Evolutionary conservation across 2,329 filamentous ascomycete species (phyloP).

Genomic region (Trichophyton schoenleinii): DNA sequence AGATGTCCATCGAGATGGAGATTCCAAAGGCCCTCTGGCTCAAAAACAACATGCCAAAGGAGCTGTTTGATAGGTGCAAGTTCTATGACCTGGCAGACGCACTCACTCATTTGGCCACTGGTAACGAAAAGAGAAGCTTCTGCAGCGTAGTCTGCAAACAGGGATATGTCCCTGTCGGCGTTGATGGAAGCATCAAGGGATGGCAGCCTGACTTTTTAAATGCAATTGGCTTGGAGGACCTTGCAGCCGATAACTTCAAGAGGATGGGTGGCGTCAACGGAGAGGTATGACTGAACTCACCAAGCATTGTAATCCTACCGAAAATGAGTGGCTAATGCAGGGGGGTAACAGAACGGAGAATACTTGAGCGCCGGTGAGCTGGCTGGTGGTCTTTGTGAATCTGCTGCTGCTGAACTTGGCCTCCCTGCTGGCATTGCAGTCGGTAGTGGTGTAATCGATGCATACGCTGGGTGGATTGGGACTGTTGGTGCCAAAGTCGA

Average conservation of each 20-base stretch:
- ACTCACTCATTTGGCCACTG: conserved; percentile 85
- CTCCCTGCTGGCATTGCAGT: conserved; percentile 79
- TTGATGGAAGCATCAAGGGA: conserved; percentile 92
- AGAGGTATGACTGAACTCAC: conserved; percentile 58
- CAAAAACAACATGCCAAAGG: conserved; percentile 93
- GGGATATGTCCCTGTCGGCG: conserved; percentile 89
- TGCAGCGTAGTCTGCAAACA: conserved; percentile 97
- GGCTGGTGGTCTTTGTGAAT: conserved; percentile 71
- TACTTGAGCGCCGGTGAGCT: conserved; percentile 88
- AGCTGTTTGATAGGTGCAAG: conserved; percentile 83
- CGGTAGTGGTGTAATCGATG: conserved; percentile 93
- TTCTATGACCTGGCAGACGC: conserved; percentile 94
- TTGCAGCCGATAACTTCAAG: conserved; percentile 77
- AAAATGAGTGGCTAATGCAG: conserved; percentile 2
- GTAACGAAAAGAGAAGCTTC: conserved; percentile 81
- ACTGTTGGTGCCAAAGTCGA: conserved; percentile 95
- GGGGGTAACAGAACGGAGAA: conserved; percentile 59
- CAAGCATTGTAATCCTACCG: not conserved
- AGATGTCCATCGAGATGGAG: conserved; percentile 99
- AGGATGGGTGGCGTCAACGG: conserved; percentile 88
- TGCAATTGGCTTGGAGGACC: conserved; percentile 72
- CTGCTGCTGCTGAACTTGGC: conserved; percentile 70
- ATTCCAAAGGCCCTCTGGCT: conserved; percentile 97
- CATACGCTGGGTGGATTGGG: conserved; percentile 96
- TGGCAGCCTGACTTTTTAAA: conserved; percentile 94